Evolutionary conservation across 106 monocot genomes (phyloP).

Genomic region (Acorus calamus): DNA sequence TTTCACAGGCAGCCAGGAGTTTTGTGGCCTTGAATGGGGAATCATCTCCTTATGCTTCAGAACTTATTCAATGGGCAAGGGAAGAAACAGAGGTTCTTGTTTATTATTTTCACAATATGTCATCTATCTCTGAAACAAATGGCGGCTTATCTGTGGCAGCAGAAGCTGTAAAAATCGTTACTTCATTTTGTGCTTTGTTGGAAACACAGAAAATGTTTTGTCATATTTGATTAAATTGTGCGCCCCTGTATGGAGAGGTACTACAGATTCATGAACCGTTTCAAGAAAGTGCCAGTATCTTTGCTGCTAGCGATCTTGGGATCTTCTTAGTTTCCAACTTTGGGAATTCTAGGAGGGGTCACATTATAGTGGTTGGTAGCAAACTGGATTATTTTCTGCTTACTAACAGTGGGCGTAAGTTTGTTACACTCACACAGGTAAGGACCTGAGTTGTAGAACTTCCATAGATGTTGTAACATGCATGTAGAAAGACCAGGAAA

Average conservation of each 20-base stretch:
- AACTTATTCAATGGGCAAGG: constrained; percentile 29
- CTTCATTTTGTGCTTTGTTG: constrained; percentile 30
- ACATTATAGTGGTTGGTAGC: constrained; percentile 2
- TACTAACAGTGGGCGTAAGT: constrained; percentile 34
- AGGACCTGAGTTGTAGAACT: too few relatives aligned
- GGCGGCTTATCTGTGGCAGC: constrained; percentile 21
- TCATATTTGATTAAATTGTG: constrained; percentile 20
- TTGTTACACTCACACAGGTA: constrained; percentile 39
- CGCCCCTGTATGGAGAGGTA: constrained; percentile 34
- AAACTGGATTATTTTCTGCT: constrained; percentile 28
- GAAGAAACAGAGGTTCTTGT: constrained; percentile 29
- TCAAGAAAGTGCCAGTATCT: constrained; percentile 15
- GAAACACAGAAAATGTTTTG: constrained; percentile 12
- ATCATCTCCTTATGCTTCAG: constrained; percentile 17
- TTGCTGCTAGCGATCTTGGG: constrained; percentile 18
- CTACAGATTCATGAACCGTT: constrained; percentile 21
- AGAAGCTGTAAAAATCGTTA: constrained; percentile 17
- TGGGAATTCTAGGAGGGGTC: constrained; percentile 18
- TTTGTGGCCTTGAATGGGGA: constrained; percentile 25
- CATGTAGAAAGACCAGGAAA: too few relatives aligned
- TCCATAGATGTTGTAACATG: too few relatives aligned
- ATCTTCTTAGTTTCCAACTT: constrained; percentile 20
- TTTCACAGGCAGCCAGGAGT: constrained; percentile 28
- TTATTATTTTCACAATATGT: constrained; percentile 17
- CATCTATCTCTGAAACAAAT: constrained; percentile 20